phyloP scores from a whole-genome alignment of 1,284 basidiomycete genomes.

The Leccinum holopus region DNA sequence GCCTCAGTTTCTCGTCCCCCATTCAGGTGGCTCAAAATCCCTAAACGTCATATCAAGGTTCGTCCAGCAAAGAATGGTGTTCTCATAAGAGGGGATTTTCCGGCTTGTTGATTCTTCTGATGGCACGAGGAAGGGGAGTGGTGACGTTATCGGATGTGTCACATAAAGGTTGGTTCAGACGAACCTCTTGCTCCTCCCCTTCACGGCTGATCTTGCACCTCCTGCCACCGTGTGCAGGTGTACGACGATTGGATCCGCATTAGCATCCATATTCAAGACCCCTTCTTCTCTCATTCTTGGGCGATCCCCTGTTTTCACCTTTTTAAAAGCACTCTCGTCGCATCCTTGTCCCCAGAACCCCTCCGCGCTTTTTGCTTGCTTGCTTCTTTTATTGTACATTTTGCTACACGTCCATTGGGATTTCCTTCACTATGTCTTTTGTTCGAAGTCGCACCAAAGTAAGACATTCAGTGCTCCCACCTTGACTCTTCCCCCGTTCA shows the following conservation, averaged over 20 bases:
- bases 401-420: neutral
- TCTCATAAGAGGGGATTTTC: conserved; percentile 27
- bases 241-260: conserved; percentile 22
- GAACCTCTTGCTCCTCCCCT: conserved; percentile 4
- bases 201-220: conserved; percentile 12
- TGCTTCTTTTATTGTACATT: neutral
- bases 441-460: conserved; percentile 24
- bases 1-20: conserved; percentile 1
- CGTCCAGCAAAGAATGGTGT: neutral
- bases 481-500: neutral
- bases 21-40: neutral
- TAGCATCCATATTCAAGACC: conserved; percentile 2
- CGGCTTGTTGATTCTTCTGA: conserved; percentile 27
- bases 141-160: conserved; percentile 18
- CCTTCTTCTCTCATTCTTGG: conserved; percentile 1
- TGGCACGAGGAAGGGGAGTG: conserved; percentile 23
- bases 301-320: neutral
- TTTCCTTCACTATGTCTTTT: conserved; percentile 17
- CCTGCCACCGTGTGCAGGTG: conserved; percentile 21
- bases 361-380: neutral
- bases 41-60: neutral
- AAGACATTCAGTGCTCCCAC: neutral
- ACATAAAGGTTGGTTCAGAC: conserved; percentile 23
- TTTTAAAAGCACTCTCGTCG: neutral
- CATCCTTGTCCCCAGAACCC: neutral